Percentiles rank a stretch among this genome's conserved stretches.
Conservation (phyloP, 78 protist genomes). For the Dictyostelium discoideum region dicty_2.7 NC_007088.5:500001-500500, state of each 20-base stretch:
- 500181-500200: not conserved
- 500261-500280: conserved; percentile 76
- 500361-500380: conserved; percentile 78
- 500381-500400: conserved; percentile 42
- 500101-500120: conserved; percentile 24
- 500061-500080: conserved; percentile 36
- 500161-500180: conserved; percentile 13
- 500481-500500: conserved; percentile 46
- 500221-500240: conserved; percentile 37
- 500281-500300: conserved; percentile 53
- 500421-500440: conserved; percentile 42
- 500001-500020: conserved; percentile 47
- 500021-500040: conserved; percentile 11
- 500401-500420: conserved; percentile 49
- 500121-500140: conserved; percentile 11
- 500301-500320: not conserved
- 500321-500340: not conserved
- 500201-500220: not conserved
- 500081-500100: conserved; percentile 26
- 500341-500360: not conserved
- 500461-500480: conserved; percentile 72
- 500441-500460: conserved; percentile 45
- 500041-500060: not conserved
- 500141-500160: not conserved
- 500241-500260: conserved; percentile 86